A percentile compares a stretch with the other conserved stretches of the same genome.
Conservation (phyloP, 305 asterid species). For the Lippia alba region DNA sequence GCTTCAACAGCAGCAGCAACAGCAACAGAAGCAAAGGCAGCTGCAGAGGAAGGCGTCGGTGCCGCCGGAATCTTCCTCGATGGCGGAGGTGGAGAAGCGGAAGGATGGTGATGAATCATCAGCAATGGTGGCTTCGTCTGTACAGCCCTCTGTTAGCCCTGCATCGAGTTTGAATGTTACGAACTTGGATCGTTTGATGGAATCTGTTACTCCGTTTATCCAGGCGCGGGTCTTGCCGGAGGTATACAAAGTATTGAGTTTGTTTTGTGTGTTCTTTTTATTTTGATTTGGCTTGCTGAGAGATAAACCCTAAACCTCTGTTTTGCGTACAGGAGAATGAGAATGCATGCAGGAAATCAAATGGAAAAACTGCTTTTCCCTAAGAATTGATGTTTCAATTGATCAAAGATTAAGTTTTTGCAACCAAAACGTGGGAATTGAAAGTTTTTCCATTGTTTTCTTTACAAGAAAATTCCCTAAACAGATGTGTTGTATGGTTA, state of each 20-base stretch:
- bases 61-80: conserved; percentile 43
- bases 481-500: conserved; percentile 11
- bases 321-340: conserved; percentile 35
- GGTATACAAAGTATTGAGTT: conserved; percentile 49
- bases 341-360: conserved; percentile 46
- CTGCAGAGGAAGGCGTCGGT: conserved; percentile 39
- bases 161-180: conserved; percentile 42
- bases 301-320: conserved; percentile 36
- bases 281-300: background rate
- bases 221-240: conserved; percentile 50
- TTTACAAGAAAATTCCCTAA: conserved; percentile 7
- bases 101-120: conserved; percentile 46
- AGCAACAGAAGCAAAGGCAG: conserved; percentile 36
- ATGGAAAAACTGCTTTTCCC: conserved; percentile 11
- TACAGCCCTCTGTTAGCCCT: conserved; percentile 42
- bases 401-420: conserved; percentile 29
- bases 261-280: conserved; percentile 7
- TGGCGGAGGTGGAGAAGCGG: conserved; percentile 39
- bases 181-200: conserved; percentile 74
- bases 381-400: conserved; percentile 30
- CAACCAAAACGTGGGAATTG: conserved; percentile 15
- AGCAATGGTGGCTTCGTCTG: conserved; percentile 53
- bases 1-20: conserved; percentile 38
- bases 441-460: conserved; percentile 16
- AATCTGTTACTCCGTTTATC: conserved; percentile 62